Base-by-base conservation (phyloP, 495 filamentous ascomycete species). In the Daldinia caldariorum region DNA sequence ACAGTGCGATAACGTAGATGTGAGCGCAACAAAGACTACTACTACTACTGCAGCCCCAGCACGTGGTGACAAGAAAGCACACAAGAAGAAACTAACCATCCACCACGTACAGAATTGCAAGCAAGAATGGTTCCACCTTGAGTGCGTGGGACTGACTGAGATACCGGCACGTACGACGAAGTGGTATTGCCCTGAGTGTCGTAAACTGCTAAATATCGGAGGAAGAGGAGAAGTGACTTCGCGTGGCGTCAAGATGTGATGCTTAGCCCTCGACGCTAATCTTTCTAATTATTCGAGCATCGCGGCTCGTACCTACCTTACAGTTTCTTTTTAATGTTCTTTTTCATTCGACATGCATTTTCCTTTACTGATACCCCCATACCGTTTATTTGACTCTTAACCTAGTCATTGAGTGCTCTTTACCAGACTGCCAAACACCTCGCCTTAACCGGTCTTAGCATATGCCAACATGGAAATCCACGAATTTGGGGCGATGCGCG, bases 161-260 rank as follows among this genome's bases (percentile, higher is more conserved):
- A 87, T 90, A 59, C 94, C 92, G 26, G 86, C 87, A 9, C 84
- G 92, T 20, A 90, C 90, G 56, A 90, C 89, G 10, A 96, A 96
- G 82, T 98, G 94, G 94, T 98, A 93, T 75, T 97, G 94, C 77
- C 94, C 94, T 6, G 90, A 94, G 10, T 97, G 94, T 74, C 85
- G 91, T 34, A 81, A 88, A 56, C 83, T 87, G 64, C 84, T 94
- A 38, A 86, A 88, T 50, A 90, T 86, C 57, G 85, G 85, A 39
- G 83, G 83, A 75, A 84, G 82, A 70, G 85, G 86, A 16, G 83
- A 86, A 63, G 83, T 87, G 37, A 87, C 69, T 62, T 83, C 86
- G 0, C 77, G 84, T 45, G 84, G 84, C 8, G 79, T 84, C 12
- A 87, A 79, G 77, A 83, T 81, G 59, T 84, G 73, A 79, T 49